phyloP scores from a whole-genome alignment of 768 basidiomycete genomes.

The Macrolepiota albuminosa region DNA sequence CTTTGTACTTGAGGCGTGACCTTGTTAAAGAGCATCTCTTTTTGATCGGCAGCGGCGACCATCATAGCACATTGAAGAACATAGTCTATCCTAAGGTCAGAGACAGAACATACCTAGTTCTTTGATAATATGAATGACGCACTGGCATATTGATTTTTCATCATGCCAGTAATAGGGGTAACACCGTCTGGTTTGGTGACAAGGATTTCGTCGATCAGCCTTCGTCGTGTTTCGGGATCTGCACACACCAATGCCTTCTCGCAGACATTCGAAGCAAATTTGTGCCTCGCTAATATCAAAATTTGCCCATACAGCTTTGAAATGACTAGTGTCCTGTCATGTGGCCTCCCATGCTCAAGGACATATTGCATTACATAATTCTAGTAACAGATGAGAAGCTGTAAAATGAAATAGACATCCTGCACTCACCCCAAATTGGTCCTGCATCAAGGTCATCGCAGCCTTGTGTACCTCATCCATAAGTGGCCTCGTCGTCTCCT shows the following conservation, averaged over 20 bases:
- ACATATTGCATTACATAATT: conserved; percentile 97
- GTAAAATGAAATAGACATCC: background rate
- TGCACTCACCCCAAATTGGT: conserved; percentile 62
- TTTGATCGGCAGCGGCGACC: conserved; percentile 69
- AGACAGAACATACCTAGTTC: background rate
- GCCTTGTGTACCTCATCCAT: conserved; percentile 80
- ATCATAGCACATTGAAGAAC: conserved; percentile 77
- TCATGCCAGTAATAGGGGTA: conserved; percentile 65
- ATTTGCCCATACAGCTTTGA: conserved; percentile 72
- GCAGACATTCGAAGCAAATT: conserved; percentile 94
- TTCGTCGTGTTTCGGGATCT: conserved; percentile 56
- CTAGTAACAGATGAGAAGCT: conserved; percentile 33
- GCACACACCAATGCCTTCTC: conserved; percentile 82
- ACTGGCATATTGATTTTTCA: conserved; percentile 91
- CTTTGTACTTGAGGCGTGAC: conserved; percentile 63
- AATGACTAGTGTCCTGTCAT: conserved; percentile 67
- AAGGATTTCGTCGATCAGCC: conserved; percentile 82
- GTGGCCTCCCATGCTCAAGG: conserved; percentile 69
- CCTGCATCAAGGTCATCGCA: background rate
- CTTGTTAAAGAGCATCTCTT: conserved; percentile 53
- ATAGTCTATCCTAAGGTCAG: conserved; percentile 51
- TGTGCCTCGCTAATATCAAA: conserved; percentile 76
- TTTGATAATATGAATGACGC: conserved; percentile 25
- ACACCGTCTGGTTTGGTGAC: conserved; percentile 56
- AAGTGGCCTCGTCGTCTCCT: conserved; percentile 60